Base-by-base conservation (phyloP, 129 eudicot species). In the Lactuca sativa region DNA sequence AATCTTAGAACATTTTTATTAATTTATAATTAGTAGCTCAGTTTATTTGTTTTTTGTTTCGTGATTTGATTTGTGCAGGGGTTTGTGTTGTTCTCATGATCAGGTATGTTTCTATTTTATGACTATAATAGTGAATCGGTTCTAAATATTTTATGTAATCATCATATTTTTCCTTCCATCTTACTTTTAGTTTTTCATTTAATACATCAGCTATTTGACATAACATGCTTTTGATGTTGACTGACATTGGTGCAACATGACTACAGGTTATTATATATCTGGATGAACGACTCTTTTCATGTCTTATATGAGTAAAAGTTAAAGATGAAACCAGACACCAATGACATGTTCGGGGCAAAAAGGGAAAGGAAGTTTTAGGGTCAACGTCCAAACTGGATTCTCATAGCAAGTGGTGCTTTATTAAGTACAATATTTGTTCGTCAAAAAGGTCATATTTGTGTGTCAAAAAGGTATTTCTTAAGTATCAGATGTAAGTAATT, bases 371-470 rank as follows among this genome's bases (percentile, higher is more conserved):
- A 70, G 72, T 60, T 58, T n/a, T 84, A 83, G 77, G 84, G 86
- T 38, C 92, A 86, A 75, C 90, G 96, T 9, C 98, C 98, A 38
- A 89, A 89, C 72, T 93, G 98, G 98, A 76, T 93, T 70, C 83
- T 93, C 18, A 81, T 93, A n/a, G 95, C 95, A 62, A 97, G 98
- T 52, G 84, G 98, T 67, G 98, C 98, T 70, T 73, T 93, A 84
- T 52, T 93, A 66, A 93, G 98, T 78, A 86, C 98, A 33, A 75
- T 93, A 51, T 89, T 95, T 6, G 77, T 93, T 67, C 98, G 93
- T 61, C 74, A n/a, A n/a, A n/a, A n/a, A n/a, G n/a, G n/a, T n/a
- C n/a, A n/a, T n/a, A n/a, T n/a, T n/a, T n/a, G n/a, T n/a, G n/a
- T n/a, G n/a, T n/a, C n/a, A n/a, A n/a, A n/a, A n/a, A n/a, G n/a